Evolutionary conservation across 2,329 filamentous ascomycete species (phyloP), one percentile per base, ranked within the genome.

Genomic region (Pseudopyrenochaeta lycopersici): DNA sequence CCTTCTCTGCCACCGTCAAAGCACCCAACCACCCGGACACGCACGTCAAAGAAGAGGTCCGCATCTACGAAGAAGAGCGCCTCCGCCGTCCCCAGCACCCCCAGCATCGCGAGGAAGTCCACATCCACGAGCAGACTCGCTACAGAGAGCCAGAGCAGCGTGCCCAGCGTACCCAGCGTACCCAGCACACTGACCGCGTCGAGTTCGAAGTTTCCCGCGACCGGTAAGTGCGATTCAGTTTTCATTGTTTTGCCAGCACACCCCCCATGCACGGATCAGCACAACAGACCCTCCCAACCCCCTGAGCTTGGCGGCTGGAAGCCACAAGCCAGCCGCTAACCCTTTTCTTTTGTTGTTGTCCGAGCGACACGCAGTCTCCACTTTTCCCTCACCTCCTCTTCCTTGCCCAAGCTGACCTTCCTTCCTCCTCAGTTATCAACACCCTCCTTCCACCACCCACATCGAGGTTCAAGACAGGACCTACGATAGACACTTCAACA

Each of bases 41-140:
- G 70, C 85, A 82, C 78, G 86, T 84, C 82, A 88, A 92, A 83
- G 90, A 96, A 87, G 90, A 96, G 84, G 86, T 96, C 82, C 89
- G 90, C 79, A 87, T 91, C 81, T 87, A 85, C 82, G 87, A 91
- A 82, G 87, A 91, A 82, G 87, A 93, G 80, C 85, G 82, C 79
- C 82, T 88, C 82, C 88, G 84, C 83, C 88, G 88, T 85, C 88
- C 88, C 86, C 89, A 83, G 32, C 32, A 35, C 18, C 9, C 31
- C 18, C 62, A 62, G 54, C 64, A 64, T 52, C 70, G 64, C 54
- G 71, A 76, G 50, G 60, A 75, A 42, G 52, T 72, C 51, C 72
- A 64, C 60, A 69, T 73, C 64, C 66, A 66, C 67, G 71, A 75
- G 58, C 60, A 72, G 49, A 65, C 62, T 32, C 70, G 64, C 62